phyloP scores from a whole-genome alignment of 129 eudicot genomes.

The Solidago caesia region DNA sequence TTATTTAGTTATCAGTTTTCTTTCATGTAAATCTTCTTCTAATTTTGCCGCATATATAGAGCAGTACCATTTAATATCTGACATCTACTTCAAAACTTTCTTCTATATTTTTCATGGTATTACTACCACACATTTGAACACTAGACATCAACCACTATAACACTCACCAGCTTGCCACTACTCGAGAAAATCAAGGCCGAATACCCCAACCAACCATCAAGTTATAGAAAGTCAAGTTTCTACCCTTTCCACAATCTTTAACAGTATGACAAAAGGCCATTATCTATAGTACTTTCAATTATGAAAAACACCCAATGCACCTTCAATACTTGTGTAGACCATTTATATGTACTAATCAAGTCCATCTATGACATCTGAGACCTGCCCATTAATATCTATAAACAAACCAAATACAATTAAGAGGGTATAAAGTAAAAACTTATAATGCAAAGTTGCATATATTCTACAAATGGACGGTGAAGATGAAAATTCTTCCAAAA shows the following conservation, averaged over 20 bases:
- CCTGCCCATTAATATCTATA: neutral
- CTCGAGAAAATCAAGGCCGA: no score
- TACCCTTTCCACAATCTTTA: neutral
- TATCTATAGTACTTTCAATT: neutral
- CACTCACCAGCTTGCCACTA: neutral
- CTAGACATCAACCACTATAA: neutral
- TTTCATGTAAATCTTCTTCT: neutral
- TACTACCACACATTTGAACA: neutral
- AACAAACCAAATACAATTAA: slow-evolving; percentile 4
- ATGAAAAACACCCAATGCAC: neutral
- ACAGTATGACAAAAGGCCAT: neutral
- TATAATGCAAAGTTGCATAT: neutral
- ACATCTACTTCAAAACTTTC: neutral
- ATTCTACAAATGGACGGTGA: neutral
- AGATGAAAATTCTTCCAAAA: neutral
- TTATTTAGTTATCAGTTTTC: neutral
- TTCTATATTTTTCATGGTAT: neutral
- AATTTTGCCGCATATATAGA: neutral
- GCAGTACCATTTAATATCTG: neutral
- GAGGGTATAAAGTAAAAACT: neutral
- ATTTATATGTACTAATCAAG: neutral
- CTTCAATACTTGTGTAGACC: neutral
- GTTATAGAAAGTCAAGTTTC: no score
- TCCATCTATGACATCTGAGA: neutral
- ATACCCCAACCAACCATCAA: no score